Evolutionary conservation across 805 yeast genomes (phyloP), one percentile per base, ranked within the genome.

Genomic region (Schizosaccharomyces cryophilus): DNA sequence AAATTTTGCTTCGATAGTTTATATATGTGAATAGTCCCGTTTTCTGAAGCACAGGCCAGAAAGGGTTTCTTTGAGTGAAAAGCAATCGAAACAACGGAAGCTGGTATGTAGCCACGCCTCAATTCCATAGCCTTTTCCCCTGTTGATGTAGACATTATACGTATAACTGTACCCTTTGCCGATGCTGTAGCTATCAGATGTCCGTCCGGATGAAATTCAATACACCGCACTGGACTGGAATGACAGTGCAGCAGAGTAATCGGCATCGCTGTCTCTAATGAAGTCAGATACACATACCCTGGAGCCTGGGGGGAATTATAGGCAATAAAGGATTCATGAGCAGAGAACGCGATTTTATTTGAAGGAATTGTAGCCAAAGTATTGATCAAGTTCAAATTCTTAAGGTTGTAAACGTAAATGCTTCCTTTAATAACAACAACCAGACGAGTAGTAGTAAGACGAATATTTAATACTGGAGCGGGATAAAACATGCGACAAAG

Each of bases 111-210:
- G 6, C 56, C 56, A 17, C 56, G 21, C 9, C 56, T 21, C 56
- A 51, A 11, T 51, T 24, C 30, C n/a, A 17, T 9, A 17, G 24
- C n/a, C 38, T 19, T 19, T 24, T 51, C 35, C n/a, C 56, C 56
- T 6, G 21, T 29, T 5, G 17, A 17, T 24, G 35, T 29, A 24
- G 56, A 19, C n/a, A 89, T 90, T 2, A 90, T 83, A 58, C 96
- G 73, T 2, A 90, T 80, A 24, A 93, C 81, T 0, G 98, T 90
- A 1, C 98, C 98, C 68, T 87, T 87, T 42, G 77, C 80, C 0
- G 95, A 86, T 5, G 96, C 87, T 0, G 96, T 86, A 0, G 96
- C 96, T 56, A 90, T 75, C 64, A 86, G 73, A 1, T 79, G 75
- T 0, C 96, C 96, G 66, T 85, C 89, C 38, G 75, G 75, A 59